Evolutionary conservation across 129 eudicot species (phyloP).

Genomic region (Artemisia tridentata): DNA sequence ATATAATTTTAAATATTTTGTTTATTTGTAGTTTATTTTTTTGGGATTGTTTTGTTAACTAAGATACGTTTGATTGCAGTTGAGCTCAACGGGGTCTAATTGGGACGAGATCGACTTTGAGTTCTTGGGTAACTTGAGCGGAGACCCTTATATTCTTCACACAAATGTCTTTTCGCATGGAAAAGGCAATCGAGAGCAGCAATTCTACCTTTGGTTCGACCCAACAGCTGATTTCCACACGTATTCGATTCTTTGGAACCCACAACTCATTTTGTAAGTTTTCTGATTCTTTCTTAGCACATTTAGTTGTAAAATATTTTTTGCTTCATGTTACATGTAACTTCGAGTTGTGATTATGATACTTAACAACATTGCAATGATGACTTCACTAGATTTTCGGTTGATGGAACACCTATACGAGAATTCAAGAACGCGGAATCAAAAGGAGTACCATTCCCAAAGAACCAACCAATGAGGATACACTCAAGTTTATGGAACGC

Average conservation of each 20-base stretch:
- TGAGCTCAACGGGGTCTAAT: constrained; percentile 5
- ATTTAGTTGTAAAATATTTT: background rate
- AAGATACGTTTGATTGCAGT: constrained; percentile 7
- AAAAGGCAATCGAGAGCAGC: constrained; percentile 43
- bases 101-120: constrained; percentile 48
- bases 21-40: too few relatives aligned
- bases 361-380: background rate
- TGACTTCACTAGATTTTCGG: constrained; percentile 31
- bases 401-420: constrained; percentile 45
- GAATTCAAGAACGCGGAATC: constrained; percentile 48
- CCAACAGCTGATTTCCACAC: constrained; percentile 43
- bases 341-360: background rate
- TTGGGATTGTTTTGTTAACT: background rate
- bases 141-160: constrained; percentile 43
- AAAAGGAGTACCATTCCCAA: constrained; percentile 49
- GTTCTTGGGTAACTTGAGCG: constrained; percentile 44
- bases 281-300: background rate
- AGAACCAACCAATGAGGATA: constrained; percentile 47
- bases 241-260: constrained; percentile 44
- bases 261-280: constrained; percentile 37
- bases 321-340: background rate
- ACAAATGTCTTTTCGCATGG: constrained; percentile 48
- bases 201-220: constrained; percentile 45
- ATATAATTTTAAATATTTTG: background rate
- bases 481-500: constrained; percentile 66